Evolutionary conservation across 2,329 filamentous ascomycete species (phyloP).

Genomic region (Ceratocystis destructans): DNA sequence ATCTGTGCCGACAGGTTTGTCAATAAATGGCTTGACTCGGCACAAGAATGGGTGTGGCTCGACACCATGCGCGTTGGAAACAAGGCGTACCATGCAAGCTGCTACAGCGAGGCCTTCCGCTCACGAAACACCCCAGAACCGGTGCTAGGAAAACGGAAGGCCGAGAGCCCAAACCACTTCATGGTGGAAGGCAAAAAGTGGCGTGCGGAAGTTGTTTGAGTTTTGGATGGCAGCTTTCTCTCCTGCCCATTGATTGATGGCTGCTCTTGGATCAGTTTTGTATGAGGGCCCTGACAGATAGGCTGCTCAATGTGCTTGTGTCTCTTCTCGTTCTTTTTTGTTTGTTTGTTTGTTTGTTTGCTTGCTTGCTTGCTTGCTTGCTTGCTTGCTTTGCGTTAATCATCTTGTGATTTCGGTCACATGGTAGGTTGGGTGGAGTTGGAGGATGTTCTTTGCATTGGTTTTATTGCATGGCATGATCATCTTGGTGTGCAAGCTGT

Average conservation of each 20-base stretch:
- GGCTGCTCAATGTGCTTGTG: background rate
- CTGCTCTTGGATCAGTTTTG: background rate
- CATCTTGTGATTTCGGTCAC: background rate
- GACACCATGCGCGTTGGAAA: constrained; percentile 68
- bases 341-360: no score
- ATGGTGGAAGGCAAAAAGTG: constrained; percentile 19
- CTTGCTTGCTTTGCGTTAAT: background rate
- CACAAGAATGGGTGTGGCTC: constrained; percentile 94
- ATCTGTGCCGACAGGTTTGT: constrained; percentile 95
- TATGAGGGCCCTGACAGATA: background rate
- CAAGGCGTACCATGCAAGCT: constrained; percentile 79
- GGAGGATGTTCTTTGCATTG: background rate
- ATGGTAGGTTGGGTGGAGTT: background rate
- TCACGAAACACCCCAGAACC: constrained; percentile 43
- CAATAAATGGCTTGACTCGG: constrained; percentile 80
- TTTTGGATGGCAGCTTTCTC: background rate
- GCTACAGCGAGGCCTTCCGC: constrained; percentile 67
- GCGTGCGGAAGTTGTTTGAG: constrained; percentile 16
- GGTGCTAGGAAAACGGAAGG: constrained; percentile 60
- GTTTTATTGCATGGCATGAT: background rate
- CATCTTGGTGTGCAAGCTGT: constrained; percentile 4
- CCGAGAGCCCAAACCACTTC: constrained; percentile 28
- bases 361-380: no score
- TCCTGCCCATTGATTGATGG: background rate
- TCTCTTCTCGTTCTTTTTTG: background rate